phyloP scores from a whole-genome alignment of 2,329 filamentous ascomycete species.

The Diplocarpon rosae region DNA sequence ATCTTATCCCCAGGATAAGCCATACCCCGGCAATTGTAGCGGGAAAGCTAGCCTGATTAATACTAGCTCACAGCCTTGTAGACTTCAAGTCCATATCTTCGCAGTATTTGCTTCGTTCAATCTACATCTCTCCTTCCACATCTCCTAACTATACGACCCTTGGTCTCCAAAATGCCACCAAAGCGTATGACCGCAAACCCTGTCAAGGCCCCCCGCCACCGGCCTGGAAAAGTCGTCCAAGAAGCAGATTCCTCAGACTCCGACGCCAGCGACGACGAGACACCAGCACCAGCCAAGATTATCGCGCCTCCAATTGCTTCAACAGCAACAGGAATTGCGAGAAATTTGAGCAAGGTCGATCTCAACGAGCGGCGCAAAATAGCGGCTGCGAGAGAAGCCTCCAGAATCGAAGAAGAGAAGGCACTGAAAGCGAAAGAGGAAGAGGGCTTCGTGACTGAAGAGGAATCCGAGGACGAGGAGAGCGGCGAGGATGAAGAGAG shows the following conservation, averaged over 20 bases:
- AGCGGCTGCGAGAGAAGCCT: constrained; percentile 36
- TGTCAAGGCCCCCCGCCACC: constrained; percentile 66
- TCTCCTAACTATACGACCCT: neutral
- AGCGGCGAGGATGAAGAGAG: constrained; percentile 26
- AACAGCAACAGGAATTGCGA: constrained; percentile 46
- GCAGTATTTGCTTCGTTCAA: neutral
- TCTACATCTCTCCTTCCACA: neutral
- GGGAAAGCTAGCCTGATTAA: constrained; percentile 7
- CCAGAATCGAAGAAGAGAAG: constrained; percentile 36
- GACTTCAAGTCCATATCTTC: constrained; percentile 1
- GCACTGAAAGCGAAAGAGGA: constrained; percentile 35
- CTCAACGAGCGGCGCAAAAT: constrained; percentile 37
- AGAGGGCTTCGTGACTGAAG: constrained; percentile 49
- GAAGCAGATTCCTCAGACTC: constrained; percentile 38
- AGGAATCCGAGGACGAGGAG: constrained; percentile 29
- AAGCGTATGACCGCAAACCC: constrained; percentile 94
- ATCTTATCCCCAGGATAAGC: too few relatives aligned
- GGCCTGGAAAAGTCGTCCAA: constrained; percentile 66
- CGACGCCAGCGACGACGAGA: constrained; percentile 37
- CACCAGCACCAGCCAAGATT: constrained; percentile 27
- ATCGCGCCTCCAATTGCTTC: constrained; percentile 46
- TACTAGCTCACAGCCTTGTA: constrained; percentile 16
- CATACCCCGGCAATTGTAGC: constrained; percentile 3
- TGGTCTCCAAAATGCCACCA: constrained; percentile 40
- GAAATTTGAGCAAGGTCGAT: constrained; percentile 41